phyloP scores from a whole-genome alignment of 1,284 basidiomycete species.

The Cryptococcus floricola region DNA sequence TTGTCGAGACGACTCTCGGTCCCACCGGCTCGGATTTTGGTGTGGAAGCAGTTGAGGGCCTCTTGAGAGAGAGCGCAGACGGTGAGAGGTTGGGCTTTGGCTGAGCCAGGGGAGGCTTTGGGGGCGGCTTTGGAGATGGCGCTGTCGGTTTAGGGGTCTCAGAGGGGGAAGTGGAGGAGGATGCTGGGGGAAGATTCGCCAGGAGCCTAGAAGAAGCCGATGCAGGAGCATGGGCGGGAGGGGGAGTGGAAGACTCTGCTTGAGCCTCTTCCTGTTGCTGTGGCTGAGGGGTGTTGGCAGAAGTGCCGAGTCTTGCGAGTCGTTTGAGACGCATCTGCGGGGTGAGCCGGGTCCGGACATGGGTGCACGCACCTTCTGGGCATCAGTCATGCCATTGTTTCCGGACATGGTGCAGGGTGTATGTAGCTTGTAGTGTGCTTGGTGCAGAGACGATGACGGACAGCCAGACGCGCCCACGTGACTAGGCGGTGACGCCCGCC shows the following conservation, averaged over 20 bases:
- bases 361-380: conserved; percentile 38
- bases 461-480: background rate
- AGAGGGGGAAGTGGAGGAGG: background rate
- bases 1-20: conserved; percentile 13
- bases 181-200: conserved; percentile 4
- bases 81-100: background rate
- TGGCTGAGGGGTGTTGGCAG: conserved; percentile 19
- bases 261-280: conserved; percentile 2
- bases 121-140: background rate
- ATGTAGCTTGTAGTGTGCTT: too few species aligned
- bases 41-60: conserved; percentile 20
- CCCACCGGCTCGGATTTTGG: conserved; percentile 12
- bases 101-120: background rate
- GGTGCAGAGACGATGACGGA: too few species aligned
- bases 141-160: background rate
- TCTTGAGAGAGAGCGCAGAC: conserved; percentile 8
- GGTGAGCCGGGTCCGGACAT: background rate
- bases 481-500: background rate
- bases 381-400: conserved; percentile 31
- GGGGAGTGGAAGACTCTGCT: conserved; percentile 5
- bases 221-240: conserved; percentile 28
- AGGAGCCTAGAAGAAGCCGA: conserved; percentile 31
- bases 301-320: conserved; percentile 66
- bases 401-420: conserved; percentile 23
- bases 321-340: conserved; percentile 79